Base-by-base conservation (phyloP, 306 rosid species). In the Cicer judaicum region DNA sequence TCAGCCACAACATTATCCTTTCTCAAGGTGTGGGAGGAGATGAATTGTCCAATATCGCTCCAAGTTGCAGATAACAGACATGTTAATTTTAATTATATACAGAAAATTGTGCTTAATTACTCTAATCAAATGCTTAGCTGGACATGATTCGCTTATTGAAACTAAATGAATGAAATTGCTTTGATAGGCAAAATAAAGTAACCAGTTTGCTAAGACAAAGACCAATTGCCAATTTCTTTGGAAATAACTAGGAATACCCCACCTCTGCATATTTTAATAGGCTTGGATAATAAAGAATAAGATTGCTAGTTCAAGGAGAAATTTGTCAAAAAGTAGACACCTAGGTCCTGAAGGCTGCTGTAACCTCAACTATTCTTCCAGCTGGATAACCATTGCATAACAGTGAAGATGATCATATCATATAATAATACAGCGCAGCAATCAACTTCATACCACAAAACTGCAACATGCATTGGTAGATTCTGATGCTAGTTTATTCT, bases 401-500 rank as follows among this genome's bases (percentile, higher is more conserved):
- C 39, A 50, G 36, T 67, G 54, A 72, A 50, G 64, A 76, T 60
- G 13, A 34, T 72, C 46, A 16, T 69, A 71, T 57, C 52, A 16
- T 69, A 71, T 57, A 8, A 60, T 40, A 21, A 59, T 55, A 52
- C 52, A 60, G 19, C 50, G 36, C 21, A 79, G 38, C 34, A 13
- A 14, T 41, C 46, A 60, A 54, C 66, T 70, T 66, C 81, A 66
- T 67, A 62, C 78, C 56, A 10, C 55, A 64, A 70, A 70, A 73
- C 67, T 64, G 78, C 80, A 75, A 34, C 38, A 64, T 41, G 78
- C 62, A 43, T 69, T 72, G 39, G 80, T 19, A 80, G 78, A 43
- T 50, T 55, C 78, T 63, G 83, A 77, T 41, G 75, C 63, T 2
- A 36, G 55, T 70, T 84, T 78, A 81, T 10, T 84, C 88, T 8